These are phyloP conservation scores for Erigeron canadensis DNA, from an alignment of 129 eudicot genomes.

Conservation along the genomic window DNA sequence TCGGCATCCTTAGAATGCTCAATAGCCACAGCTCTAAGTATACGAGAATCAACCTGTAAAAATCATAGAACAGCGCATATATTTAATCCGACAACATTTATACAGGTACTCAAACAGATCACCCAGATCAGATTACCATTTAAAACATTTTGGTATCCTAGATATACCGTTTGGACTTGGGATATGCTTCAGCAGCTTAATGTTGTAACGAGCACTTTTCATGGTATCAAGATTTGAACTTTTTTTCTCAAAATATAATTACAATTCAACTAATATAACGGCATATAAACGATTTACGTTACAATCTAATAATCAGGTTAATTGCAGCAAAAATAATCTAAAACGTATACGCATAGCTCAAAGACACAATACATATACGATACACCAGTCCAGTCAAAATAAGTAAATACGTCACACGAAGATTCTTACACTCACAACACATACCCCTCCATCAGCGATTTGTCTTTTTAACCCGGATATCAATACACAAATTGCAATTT, in stretches of 20 bases:
- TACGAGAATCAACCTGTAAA: constrained; percentile 69
- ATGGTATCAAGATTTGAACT: no score
- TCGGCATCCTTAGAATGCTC: constrained; percentile 78
- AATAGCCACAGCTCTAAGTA: constrained; percentile 80
- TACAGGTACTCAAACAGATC: constrained; percentile 1
- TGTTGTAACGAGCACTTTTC: no score
- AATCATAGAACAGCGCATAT: constrained; percentile 4
- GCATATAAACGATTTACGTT: no score
- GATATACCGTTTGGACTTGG: no score
- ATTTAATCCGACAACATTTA: background rate
- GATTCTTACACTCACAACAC: no score
- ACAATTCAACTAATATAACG: no score
- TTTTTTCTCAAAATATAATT: no score
- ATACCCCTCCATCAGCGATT: background rate
- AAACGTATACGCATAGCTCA: background rate
- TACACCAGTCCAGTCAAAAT: background rate
- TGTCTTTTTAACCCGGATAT: background rate
- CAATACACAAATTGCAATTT: background rate
- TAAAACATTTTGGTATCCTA: no score
- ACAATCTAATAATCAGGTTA: no score
- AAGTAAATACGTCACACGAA: no score
- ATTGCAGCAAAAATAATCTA: no score
- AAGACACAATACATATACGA: background rate
- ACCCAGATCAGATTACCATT: background rate
- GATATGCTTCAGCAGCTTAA: no score